Evolutionary conservation across 2,329 filamentous ascomycete species (phyloP).

Genomic region (Aspergillus sp.): DNA sequence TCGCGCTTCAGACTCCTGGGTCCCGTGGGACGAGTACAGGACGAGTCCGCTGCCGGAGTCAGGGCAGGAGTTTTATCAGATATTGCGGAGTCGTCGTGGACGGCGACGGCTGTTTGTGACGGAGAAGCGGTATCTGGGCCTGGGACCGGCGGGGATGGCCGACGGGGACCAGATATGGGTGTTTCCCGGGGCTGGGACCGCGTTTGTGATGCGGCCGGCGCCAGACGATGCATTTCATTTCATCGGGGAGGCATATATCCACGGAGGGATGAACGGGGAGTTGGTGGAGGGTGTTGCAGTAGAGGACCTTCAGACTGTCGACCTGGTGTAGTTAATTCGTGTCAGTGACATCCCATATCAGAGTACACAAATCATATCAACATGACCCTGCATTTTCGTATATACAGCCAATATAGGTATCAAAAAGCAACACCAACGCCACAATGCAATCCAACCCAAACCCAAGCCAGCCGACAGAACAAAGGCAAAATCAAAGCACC

Average conservation of each 20-base stretch:
- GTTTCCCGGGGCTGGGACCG: conserved; percentile 1
- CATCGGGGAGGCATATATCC: conserved; percentile 4
- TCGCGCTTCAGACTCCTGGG: neutral
- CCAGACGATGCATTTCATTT: neutral
- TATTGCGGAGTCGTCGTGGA: neutral
- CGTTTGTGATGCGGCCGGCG: neutral
- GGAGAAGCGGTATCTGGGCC: neutral
- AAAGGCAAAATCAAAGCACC: conserved; percentile 31
- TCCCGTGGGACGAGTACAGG: conserved; percentile 2
- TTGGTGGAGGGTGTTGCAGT: neutral
- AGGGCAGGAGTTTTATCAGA: neutral
- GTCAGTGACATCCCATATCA: neutral
- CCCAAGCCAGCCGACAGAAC: neutral
- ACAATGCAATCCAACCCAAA: neutral
- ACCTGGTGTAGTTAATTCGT: neutral
- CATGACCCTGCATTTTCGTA: neutral
- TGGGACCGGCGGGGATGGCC: conserved; percentile 2
- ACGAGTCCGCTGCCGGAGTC: neutral
- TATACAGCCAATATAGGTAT: conserved; percentile 1
- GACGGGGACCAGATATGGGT: conserved; percentile 6
- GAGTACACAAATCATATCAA: neutral
- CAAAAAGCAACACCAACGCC: conserved; percentile 4
- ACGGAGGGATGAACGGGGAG: conserved; percentile 4
- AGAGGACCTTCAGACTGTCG: neutral
- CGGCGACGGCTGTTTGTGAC: conserved; percentile 6